Base-by-base conservation (phyloP, 83 land plant species). In the Picea engelmannii region DNA sequence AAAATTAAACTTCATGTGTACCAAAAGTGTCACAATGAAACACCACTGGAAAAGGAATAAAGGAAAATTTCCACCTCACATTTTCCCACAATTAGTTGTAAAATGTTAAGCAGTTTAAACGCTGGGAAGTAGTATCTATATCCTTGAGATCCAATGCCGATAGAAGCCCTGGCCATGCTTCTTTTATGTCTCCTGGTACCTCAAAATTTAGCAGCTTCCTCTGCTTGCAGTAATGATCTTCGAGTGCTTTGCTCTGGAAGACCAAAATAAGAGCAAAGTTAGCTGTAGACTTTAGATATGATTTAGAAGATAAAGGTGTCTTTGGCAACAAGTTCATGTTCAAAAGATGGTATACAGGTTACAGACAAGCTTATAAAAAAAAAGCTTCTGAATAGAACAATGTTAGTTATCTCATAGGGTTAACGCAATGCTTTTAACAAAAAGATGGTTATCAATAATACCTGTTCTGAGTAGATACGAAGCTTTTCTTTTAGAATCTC, bases 161-260 rank as follows among this genome's bases (percentile, higher is more conserved):
- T 81, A 86, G 69, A 25, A 86, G 86, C 61, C 81, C 58, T 6
- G 87, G 87, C 88, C 88, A 86, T 35, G 87, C 81, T 65, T 84
- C 83, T 38, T 78, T 82, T 27, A 80, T 86, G 31, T 83, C 88
- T 49, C 87, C 87, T 9, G 81, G 79, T 40, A 93, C 94, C 59
- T 91, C 85, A 70, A 93, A 88, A 68, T 95, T 85, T 76, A 93
- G 64, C 62, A 95, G 96, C 82, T 93, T 95, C 80, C 81, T 79
- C 71, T 88, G 92, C 73, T 85, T 84, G 60, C 89, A 81, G 81
- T 95, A 95, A 85, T 89, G 86, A 78, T 91, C 91, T 83, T 93
- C 97, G 78, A 95, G 82, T 27, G 89, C 82, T 82, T 93, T 89
- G 66, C 85, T 85, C 97, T 93, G 83, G n/a, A 69, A 59, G 24